A percentile compares a stretch with the other conserved stretches of the same genome.
phyloP scores from a whole-genome alignment of 2,329 filamentous ascomycete genomes.

The Neofusicoccum parvum region DNA sequence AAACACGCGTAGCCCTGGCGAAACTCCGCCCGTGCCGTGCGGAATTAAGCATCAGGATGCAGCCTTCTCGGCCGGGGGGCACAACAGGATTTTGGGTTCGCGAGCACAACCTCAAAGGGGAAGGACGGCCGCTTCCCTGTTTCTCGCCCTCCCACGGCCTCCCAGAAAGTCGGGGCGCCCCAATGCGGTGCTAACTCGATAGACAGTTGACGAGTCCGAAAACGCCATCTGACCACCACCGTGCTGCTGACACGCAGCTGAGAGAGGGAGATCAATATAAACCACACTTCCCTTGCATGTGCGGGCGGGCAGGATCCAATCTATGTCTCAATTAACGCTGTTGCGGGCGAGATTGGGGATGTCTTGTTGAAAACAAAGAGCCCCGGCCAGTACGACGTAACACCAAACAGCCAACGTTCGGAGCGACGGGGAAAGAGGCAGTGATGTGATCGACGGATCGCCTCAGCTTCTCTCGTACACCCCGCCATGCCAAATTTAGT shows the following conservation, averaged over 20 bases:
- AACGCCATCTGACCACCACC: background rate
- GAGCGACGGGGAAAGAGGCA: too few relatives aligned
- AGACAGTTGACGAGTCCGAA: background rate
- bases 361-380: too few relatives aligned
- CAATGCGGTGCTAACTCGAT: background rate
- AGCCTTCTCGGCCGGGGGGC: background rate
- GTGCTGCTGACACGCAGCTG: constrained; percentile 10
- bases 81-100: background rate
- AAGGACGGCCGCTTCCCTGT: constrained; percentile 10
- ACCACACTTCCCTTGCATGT: background rate
- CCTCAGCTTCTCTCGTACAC: too few relatives aligned
- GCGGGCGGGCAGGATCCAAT: background rate
- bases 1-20: background rate
- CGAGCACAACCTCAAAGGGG: background rate
- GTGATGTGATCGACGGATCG: too few relatives aligned
- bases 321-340: constrained; percentile 1
- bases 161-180: background rate
- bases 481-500: background rate
- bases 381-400: background rate
- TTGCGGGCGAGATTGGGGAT: background rate
- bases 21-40: background rate
- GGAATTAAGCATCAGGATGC: background rate
- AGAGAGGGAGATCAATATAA: background rate
- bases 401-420: background rate
- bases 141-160: background rate